phyloP scores from a whole-genome alignment of 805 yeast genomes.

The Yamadazyma insecticola region DNA sequence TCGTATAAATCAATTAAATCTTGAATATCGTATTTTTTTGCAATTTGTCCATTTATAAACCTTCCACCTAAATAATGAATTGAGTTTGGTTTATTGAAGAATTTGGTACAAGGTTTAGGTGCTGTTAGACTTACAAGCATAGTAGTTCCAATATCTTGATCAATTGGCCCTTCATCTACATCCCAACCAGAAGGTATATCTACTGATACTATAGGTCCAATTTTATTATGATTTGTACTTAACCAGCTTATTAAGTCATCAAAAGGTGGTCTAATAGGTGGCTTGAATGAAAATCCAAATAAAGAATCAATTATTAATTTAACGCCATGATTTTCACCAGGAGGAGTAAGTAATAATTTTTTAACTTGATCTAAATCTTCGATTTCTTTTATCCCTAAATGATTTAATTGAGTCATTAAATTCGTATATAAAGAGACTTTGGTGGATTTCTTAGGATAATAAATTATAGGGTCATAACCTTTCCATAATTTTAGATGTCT shows the following conservation, averaged over 20 bases:
- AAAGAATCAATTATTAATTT: conserved; percentile 62
- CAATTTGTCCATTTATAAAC: conserved; percentile 64
- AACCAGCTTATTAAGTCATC: conserved; percentile 33
- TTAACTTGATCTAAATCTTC: conserved; percentile 31
- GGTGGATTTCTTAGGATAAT: conserved; percentile 66
- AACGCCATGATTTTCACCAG: conserved; percentile 19
- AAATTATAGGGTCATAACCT: conserved; percentile 71
- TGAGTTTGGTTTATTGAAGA: conserved; percentile 29
- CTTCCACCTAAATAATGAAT: conserved; percentile 88
- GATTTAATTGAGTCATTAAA: conserved; percentile 61
- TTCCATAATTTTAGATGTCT: conserved; percentile 75
- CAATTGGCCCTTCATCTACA: conserved; percentile 78
- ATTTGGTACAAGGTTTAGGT: conserved; percentile 80
- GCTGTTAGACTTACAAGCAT: conserved; percentile 84
- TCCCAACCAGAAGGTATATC: conserved; percentile 98
- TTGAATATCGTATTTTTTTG: conserved; percentile 66
- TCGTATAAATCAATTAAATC: conserved; percentile 28
- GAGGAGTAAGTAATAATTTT: conserved; percentile 4
- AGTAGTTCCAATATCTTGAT: conserved; percentile 50
- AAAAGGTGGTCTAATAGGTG: conserved; percentile 83
- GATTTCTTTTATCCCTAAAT: conserved; percentile 59
- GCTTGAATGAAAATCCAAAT: conserved; percentile 91
- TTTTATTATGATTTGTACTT: conserved; percentile 28
- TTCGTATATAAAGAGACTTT: conserved; percentile 54
- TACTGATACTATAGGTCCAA: conserved; percentile 68